Evolutionary conservation across 441 rosid species (phyloP).

Genomic region (Francoa sonchifolia): DNA sequence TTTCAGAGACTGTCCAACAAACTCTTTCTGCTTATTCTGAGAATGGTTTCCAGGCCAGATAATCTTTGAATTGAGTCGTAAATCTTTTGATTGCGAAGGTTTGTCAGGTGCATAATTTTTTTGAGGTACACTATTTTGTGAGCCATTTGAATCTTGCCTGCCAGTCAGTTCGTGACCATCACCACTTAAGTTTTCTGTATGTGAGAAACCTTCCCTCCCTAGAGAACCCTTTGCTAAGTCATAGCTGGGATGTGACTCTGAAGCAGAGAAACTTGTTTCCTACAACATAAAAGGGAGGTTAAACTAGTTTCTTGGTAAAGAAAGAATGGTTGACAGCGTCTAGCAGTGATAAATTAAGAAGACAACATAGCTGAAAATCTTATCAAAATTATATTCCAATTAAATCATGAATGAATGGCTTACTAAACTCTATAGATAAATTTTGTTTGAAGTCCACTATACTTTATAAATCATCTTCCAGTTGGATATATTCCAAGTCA

Average conservation of each 20-base stretch:
- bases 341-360: too few species aligned
- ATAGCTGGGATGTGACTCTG: conserved; percentile 28
- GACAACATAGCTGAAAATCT: too few species aligned
- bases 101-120: conserved; percentile 11
- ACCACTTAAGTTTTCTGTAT: conserved; percentile 5
- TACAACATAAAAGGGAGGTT: conserved; percentile 3
- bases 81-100: conserved; percentile 20
- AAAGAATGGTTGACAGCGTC: not conserved
- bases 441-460: too few species aligned
- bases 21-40: conserved; percentile 17
- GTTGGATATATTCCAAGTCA: too few species aligned
- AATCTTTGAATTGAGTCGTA: conserved; percentile 18
- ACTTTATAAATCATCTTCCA: too few species aligned
- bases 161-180: conserved; percentile 9
- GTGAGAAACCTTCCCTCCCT: conserved; percentile 12
- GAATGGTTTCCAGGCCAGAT: conserved; percentile 17
- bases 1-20: conserved; percentile 14
- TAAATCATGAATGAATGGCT: too few species aligned
- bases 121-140: conserved; percentile 13
- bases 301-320: conserved; percentile 2
- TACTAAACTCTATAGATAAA: too few species aligned
- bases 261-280: conserved; percentile 24
- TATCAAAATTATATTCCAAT: too few species aligned
- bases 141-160: conserved; percentile 18
- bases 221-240: conserved; percentile 24